Evolutionary conservation across 768 basidiomycete species (phyloP).

Genomic region (Leccinellum rugosiceps): DNA sequence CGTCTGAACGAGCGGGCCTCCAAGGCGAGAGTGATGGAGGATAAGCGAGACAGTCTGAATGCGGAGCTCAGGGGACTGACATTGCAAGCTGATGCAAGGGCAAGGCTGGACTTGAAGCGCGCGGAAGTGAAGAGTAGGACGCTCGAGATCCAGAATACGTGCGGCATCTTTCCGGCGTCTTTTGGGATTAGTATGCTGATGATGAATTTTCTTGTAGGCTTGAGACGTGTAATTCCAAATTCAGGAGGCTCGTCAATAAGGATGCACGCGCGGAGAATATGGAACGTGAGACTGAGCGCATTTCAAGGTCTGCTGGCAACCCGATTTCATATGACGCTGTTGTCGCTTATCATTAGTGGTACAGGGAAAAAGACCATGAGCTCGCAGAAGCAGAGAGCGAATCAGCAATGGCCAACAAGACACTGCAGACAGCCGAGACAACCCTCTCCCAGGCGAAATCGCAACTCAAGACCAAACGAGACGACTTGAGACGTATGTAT

Average conservation of each 20-base stretch:
- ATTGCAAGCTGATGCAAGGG: conserved; percentile 76
- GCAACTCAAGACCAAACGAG: conserved; percentile 58
- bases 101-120: conserved; percentile 73
- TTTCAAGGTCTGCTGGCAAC: conserved; percentile 44
- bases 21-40: conserved; percentile 61
- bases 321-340: not conserved
- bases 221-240: conserved; percentile 56
- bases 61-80: conserved; percentile 68
- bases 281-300: conserved; percentile 66
- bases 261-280: conserved; percentile 62
- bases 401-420: conserved; percentile 44
- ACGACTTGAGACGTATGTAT: conserved; percentile 56
- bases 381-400: conserved; percentile 36
- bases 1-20: conserved; percentile 52
- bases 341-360: not conserved
- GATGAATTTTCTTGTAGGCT: conserved; percentile 44
- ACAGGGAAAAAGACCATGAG: conserved; percentile 69
- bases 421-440: conserved; percentile 62
- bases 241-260: conserved; percentile 59
- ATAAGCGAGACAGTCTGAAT: conserved; percentile 65
- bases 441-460: conserved; percentile 55
- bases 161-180: conserved; percentile 23
- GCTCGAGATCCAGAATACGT: conserved; percentile 69
- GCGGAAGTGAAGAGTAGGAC: conserved; percentile 62
- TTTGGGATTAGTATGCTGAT: not conserved